Base-by-base conservation (phyloP, 148 eudicot genomes). In the Chenopodium suecicum region DNA sequence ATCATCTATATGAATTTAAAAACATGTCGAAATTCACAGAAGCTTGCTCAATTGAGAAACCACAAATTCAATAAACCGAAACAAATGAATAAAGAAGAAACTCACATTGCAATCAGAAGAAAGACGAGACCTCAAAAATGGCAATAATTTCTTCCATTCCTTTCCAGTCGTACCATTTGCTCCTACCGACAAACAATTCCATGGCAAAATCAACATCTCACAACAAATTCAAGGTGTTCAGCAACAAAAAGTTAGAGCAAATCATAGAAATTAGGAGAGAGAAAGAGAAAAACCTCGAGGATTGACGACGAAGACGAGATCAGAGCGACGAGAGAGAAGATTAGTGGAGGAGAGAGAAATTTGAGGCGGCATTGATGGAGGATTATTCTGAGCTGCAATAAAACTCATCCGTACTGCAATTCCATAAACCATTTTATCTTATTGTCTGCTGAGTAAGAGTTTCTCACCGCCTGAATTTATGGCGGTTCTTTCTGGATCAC, bases 91-190 rank as follows among this genome's bases (percentile, higher is more conserved):
- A 58, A 79, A 52, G 29, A 17, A 84, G 75, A 73, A 11, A 74
- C 98, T 92, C 86, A 96, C 99, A 89, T 96, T 96, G 76, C 90
- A 94, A 63, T 91, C 88, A 58, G 88, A 79, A 41, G 93, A 86
- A 66, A 96, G 95, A 79, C 97, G 98, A 90, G 95, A 91, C 88
- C 87, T 90, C 54, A 96, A 84, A 82, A 82, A 96, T 2, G 99
- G 99, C 86, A 91, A 84, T 31, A 96, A 80, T 64, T 90, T 96
- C 91, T 91, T 94, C 99, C 99, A 96, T 52, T 96, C 94, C 71
- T 85, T 90, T 1, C 94, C 99, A 1, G 99, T 94, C 72, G 78
- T 88, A 23, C 99, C 99, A 88, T 94, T 96, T 34, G 99, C 99
- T 27, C 99, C 99, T 96, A 84, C 27, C 41, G 37, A 50, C 23